Evolutionary conservation across 352 stramenopile species (phyloP), one percentile per base, ranked within the genome.

Genomic region (Pythium brachiatum): DNA sequence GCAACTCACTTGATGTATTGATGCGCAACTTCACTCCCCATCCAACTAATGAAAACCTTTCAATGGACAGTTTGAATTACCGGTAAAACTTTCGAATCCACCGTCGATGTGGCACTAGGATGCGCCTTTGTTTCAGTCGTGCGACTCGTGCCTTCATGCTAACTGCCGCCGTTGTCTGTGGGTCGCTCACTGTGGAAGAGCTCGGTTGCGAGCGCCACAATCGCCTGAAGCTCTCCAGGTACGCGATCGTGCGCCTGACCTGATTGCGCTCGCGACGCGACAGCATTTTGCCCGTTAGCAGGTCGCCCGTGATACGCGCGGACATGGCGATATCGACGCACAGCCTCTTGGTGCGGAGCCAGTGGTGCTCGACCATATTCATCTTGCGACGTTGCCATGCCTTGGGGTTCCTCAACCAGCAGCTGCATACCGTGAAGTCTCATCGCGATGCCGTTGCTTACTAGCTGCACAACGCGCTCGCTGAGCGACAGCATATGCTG

Each of bases 251-350:
- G 56, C 97, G 83, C 47, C 99, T 81, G 46, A 99, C 75, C 79
- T 99, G 97, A 70, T 98, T 98, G 32, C 96, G 81, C 74, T 99
- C 97, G 60, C 97, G 84, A 57, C 97, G 86, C 15, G 92, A 99
- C 43, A 99, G 79, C 34, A 88, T 79, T 48, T 96, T 96, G n/a
- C 97, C 96, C 34, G 83, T 79, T 23, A 99, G 70, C 20, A 98
- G 81, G 39, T 93, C 85, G 20, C 78, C 81, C 23, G 99, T 43
- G 54, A 99, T 97, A 53, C 92, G 86, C 46, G 83, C 89, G 11
- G 96, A 97, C 15, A 96, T 99, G 31, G 92, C 92, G 48, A 99
- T 76, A 66, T 99, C 97, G 0, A 90, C 92, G 66, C 93, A 97
- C 23, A 99, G 79, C 41, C 99, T 79, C 78, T 99, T 99, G 47